Percentiles rank a stretch among this genome's conserved stretches.
These are phyloP conservation scores for Lepidium africanum DNA, from an alignment of 345 rosid species.

Conservation along the genomic window DNA sequence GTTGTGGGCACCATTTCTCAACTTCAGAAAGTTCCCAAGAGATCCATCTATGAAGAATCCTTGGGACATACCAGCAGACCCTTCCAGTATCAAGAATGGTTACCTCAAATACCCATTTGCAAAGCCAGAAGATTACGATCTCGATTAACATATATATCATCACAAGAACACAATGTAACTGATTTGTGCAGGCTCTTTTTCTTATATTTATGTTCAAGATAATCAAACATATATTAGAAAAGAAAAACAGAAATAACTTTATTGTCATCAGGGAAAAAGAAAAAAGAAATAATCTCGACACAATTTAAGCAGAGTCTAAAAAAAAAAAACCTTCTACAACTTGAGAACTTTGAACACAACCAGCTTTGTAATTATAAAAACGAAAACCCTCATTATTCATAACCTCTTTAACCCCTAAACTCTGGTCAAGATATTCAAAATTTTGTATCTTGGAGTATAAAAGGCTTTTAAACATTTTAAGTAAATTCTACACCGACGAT, in stretches of 20 bases:
- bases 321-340: conserved; percentile 4
- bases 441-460: conserved; percentile 18
- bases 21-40: conserved; percentile 85
- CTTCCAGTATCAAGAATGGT: conserved; percentile 39
- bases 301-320: conserved; percentile 8
- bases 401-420: conserved; percentile 8
- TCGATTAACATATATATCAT: background rate
- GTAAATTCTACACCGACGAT: conserved; percentile 15
- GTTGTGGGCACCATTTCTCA: conserved; percentile 87
- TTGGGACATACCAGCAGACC: conserved; percentile 75
- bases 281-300: background rate
- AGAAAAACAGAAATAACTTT: conserved; percentile 12
- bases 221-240: background rate
- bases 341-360: conserved; percentile 7
- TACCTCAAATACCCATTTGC: conserved; percentile 71
- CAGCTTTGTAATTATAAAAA: background rate
- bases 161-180: background rate
- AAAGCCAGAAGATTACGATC: conserved; percentile 65
- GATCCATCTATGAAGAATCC: conserved; percentile 79
- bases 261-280: conserved; percentile 1
- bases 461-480: conserved; percentile 14
- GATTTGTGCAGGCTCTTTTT: conserved; percentile 5
- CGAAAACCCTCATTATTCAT: conserved; percentile 21
- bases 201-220: background rate
- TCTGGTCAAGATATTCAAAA: conserved; percentile 15